Base-by-base conservation (phyloP, 164 flowering plant species). In the Annona cherimola region DNA sequence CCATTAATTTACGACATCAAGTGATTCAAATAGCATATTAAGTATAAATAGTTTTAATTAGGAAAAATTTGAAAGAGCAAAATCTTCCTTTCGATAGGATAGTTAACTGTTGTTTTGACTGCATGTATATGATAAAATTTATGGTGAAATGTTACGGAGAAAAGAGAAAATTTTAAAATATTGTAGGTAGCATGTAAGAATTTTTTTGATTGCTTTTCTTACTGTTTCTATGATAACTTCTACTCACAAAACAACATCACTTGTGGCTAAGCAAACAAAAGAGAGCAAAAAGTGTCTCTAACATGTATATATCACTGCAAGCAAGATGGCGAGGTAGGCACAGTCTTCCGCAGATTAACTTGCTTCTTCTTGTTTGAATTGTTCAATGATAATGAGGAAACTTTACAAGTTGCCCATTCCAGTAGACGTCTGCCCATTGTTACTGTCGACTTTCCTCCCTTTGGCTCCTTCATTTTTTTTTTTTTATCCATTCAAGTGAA, bases 261-360 rank as follows among this genome's bases (percentile, higher is more conserved):
- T 19, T 39, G 9, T 4, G 40, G 26, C 11, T 26, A 20, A 12
- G 14, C 42, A 9, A 12, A n/a, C 8, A 62, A 39, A 20, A 62
- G 64, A 62, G 40, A 20, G 9, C 12, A 12, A 57, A 9, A 62
- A 26, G 26, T 2, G 12, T 41, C 42, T 2, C 41, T 39, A 61
- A 5, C 39, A 61, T 40, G 39, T 20, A 3, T 41, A 7, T 64
- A 3, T 68, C 45, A 45, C 70, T 19, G 39, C 3, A 42, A 68
- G 26, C 59, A 45, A 5, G 61, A 45, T 65, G 68, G 42, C 12
- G 68, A 66, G 68, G 68, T 66, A 19, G 68, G 45, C 45, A 14
- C 40, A 5, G 46, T 35, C n/a, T 66, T 46, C 60, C 61, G 45
- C 12, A 8, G 42, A 63, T 68, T 9, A 39, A 45, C 16, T 45